Base-by-base conservation (phyloP, 1,139 yeast genomes). In the Kluyveromyces sp. region DNA sequence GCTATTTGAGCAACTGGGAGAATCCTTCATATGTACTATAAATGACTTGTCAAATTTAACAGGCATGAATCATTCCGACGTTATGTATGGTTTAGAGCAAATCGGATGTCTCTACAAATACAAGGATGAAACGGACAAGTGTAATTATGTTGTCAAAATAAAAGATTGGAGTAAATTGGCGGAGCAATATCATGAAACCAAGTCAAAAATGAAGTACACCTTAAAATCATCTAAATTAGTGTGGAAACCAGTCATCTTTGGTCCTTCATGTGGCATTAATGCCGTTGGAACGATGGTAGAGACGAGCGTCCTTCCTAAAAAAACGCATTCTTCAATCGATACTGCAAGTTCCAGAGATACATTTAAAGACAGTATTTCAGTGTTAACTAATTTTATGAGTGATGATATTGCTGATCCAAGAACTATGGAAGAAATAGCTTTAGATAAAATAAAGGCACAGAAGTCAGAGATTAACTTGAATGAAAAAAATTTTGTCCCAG, bases 11-110 rank as follows among this genome's bases (percentile, higher is more conserved):
- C 34, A 39, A 7, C 30, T 45, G 2, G 45, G 45, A n/a, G 27
- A 34, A 4, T 34, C 47, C 7, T 42, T 56, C 8, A 51, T 47
- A 36, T 47, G 81, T 2, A 75, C 90, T 1, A 72, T 89, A 25
- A 77, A 79, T 34, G 78, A 73, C 45, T 60, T 92, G 25, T 72
- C 90, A 5, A 76, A 75, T 50, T 59, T 78, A 25, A 86, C 97
- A 0, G 97, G 97, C 0, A 85, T 92, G 92, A 81, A 77, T 1
- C 77, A 85, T 4, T 85, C 92, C 10, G 97, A 92, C 65, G 90
- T 90, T 0, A 74, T 90, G 5, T 86, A 85, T 42, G 96, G 95
- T 0, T 69, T 92, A 29, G 98, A 92, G 61, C 84, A 82, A 49
- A 66, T 92, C 25, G 73, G 78, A 37, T 80, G 84, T 3, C 68